Base-by-base conservation (phyloP, 1,284 basidiomycete genomes). In the Pseudozyma sp. region DNA sequence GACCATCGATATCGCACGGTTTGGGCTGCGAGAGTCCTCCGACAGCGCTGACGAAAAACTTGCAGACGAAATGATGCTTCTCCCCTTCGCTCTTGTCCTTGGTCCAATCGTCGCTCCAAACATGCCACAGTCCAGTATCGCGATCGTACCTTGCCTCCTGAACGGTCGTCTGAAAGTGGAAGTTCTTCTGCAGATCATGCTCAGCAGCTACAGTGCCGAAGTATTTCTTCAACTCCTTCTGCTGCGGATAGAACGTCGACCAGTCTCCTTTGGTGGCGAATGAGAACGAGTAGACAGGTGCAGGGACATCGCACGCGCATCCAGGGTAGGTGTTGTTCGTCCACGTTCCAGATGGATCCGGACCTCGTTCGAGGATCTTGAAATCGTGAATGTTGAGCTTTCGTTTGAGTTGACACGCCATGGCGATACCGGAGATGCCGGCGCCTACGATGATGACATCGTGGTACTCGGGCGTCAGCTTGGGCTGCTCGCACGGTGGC, bases 1-100 rank as follows among this genome's bases (percentile, higher is more conserved):
- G 48, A 5, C 82, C 82, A 7, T 71, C 59, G 31, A 83, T 81
- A 34, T 68, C 68, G 52, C 79, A 81, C 4, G 59, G 37, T 51
- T 83, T 84, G 24, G 82, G 82, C 54, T 78, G 69, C 10, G 72
- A 78, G 4, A 84, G 54, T 13, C 81, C 81, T 7, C 82, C 82
- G 14, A 84, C 79, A 17, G 77, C 80, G 16, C 53, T 59, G 54
- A 81, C 68, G 40, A 84, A 63, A 48, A 82, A 51, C 59, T 80
- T 82, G 75, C 75, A 75, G 2, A 84, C 79, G 30, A 70, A 82
- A 55, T 83, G 77, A 14, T 79, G 65, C 49, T 68, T 52, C 14
- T 56, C 30, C 2, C 52, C 64, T 6, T 62, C 49, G 7, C 43
- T 40, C 4, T 39, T 17, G 11, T n/a, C 43, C 10, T 17, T 31